These are phyloP conservation scores for Conringia planisiliqua DNA, from an alignment of 345 rosid species.

Conservation along the genomic window DNA sequence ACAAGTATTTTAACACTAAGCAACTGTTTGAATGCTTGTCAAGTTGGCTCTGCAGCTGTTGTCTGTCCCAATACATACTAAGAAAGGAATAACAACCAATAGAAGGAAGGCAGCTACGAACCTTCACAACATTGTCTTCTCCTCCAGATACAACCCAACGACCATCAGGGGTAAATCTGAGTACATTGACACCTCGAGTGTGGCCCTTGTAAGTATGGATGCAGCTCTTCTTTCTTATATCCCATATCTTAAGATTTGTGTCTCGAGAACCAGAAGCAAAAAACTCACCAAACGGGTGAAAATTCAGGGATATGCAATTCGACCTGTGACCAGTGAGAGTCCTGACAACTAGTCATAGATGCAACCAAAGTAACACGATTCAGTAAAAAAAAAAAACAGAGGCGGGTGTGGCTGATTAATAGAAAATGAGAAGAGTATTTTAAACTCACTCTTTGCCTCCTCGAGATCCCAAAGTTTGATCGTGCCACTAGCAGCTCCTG, in stretches of 20 bases:
- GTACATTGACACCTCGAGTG: slow-evolving; percentile 94
- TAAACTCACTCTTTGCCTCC: slow-evolving; percentile 84
- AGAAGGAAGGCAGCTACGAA: slow-evolving; percentile 30
- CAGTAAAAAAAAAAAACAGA: neutral
- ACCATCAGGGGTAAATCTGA: slow-evolving; percentile 98
- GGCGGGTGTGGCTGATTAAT: neutral
- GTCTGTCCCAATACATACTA: slow-evolving; percentile 1
- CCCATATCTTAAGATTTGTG: slow-evolving; percentile 99
- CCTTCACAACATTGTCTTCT: slow-evolving; percentile 95
- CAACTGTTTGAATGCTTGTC: neutral
- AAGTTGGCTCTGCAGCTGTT: neutral
- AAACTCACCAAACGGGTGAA: slow-evolving; percentile 99
- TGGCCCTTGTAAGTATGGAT: slow-evolving; percentile 99
- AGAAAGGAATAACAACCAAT: neutral
- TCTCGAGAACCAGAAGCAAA: slow-evolving; percentile 98
- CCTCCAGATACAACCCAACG: slow-evolving; percentile 99
- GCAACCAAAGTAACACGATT: slow-evolving; percentile 5
- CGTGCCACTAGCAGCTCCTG: slow-evolving; percentile 98
- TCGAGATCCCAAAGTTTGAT: slow-evolving; percentile 98
- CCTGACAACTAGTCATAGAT: slow-evolving; percentile 63
- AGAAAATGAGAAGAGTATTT: neutral
- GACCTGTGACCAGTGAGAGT: slow-evolving; percentile 98
- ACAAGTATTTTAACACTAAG: neutral
- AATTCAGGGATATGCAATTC: slow-evolving; percentile 86
- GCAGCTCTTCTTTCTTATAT: slow-evolving; percentile 94